These are phyloP conservation scores for Solanum etuberosum DNA, from an alignment of 257 asterid genomes.

Conservation along the genomic window DNA sequence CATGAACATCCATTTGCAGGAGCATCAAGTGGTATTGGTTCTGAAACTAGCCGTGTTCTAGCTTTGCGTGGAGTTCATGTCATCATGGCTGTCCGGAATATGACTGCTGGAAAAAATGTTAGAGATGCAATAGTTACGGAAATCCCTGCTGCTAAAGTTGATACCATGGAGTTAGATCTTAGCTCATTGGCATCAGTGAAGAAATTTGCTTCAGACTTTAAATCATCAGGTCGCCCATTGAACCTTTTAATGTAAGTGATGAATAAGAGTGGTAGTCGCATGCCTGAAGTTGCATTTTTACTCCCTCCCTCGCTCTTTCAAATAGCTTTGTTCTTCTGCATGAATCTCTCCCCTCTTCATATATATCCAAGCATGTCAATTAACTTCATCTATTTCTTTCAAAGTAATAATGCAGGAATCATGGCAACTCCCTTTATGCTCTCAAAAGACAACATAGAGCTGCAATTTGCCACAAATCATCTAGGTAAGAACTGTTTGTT, in stretches of 20 bases:
- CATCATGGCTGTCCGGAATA: slow-evolving; percentile 62
- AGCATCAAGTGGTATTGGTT: slow-evolving; percentile 85
- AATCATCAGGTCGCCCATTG: slow-evolving; percentile 52
- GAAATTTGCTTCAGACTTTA: slow-evolving; percentile 54
- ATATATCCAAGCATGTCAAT: not conserved
- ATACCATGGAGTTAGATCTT: slow-evolving; percentile 75
- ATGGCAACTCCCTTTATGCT: slow-evolving; percentile 67
- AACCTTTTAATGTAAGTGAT: slow-evolving; percentile 65
- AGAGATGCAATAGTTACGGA: slow-evolving; percentile 40
- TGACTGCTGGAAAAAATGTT: slow-evolving; percentile 43
- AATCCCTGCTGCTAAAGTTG: slow-evolving; percentile 63
- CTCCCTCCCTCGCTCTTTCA: not conserved
- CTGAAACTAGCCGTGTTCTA: slow-evolving; percentile 83
- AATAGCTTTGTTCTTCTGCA: not conserved
- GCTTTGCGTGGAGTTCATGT: slow-evolving; percentile 76
- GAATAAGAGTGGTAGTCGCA: not conserved
- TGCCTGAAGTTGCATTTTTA: not conserved
- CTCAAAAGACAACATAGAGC: slow-evolving; percentile 67
- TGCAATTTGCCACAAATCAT: slow-evolving; percentile 84
- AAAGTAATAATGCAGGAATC: slow-evolving; percentile 84
- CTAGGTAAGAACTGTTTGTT: slow-evolving; percentile 36
- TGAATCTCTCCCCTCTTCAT: not conserved
- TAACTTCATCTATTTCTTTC: not conserved
- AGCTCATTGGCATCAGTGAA: slow-evolving; percentile 61
- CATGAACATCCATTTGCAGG: slow-evolving; percentile 28